Evolutionary conservation across 2,329 filamentous ascomycete species (phyloP).

Genomic region (Diplodia sapinea): DNA sequence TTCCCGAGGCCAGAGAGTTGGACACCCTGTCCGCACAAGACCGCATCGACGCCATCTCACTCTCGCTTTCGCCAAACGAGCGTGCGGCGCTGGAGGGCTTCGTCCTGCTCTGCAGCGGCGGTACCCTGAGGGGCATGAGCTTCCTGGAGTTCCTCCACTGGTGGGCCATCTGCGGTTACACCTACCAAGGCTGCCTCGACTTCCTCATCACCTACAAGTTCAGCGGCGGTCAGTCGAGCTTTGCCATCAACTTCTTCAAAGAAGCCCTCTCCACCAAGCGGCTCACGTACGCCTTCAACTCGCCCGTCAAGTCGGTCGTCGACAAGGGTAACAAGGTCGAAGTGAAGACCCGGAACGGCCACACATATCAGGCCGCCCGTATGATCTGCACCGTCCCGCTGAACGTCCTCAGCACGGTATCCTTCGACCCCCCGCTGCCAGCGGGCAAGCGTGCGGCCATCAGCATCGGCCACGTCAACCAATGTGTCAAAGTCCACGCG

Average conservation of each 20-base stretch:
- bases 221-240: conserved; percentile 52
- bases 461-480: conserved; percentile 53
- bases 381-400: conserved; percentile 53
- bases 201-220: conserved; percentile 26
- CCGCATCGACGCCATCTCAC: conserved; percentile 50
- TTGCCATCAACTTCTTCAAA: conserved; percentile 54
- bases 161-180: conserved; percentile 55
- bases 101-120: conserved; percentile 53
- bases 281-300: conserved; percentile 52
- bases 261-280: conserved; percentile 51
- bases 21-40: conserved; percentile 47
- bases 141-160: conserved; percentile 58
- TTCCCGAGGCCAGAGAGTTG: conserved; percentile 39
- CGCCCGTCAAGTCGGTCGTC: conserved; percentile 45
- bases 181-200: conserved; percentile 39
- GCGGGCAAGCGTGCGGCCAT: conserved; percentile 48
- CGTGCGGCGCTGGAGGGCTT: conserved; percentile 50
- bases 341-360: conserved; percentile 45
- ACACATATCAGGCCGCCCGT: conserved; percentile 36
- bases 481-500: conserved; percentile 55
- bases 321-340: conserved; percentile 41
- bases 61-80: conserved; percentile 51
- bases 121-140: conserved; percentile 51
- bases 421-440: conserved; percentile 50
- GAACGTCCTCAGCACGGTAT: conserved; percentile 52